These are phyloP conservation scores for Camellia lanceoleosa DNA, from an alignment of 148 eudicot genomes.

Conservation along the genomic window DNA sequence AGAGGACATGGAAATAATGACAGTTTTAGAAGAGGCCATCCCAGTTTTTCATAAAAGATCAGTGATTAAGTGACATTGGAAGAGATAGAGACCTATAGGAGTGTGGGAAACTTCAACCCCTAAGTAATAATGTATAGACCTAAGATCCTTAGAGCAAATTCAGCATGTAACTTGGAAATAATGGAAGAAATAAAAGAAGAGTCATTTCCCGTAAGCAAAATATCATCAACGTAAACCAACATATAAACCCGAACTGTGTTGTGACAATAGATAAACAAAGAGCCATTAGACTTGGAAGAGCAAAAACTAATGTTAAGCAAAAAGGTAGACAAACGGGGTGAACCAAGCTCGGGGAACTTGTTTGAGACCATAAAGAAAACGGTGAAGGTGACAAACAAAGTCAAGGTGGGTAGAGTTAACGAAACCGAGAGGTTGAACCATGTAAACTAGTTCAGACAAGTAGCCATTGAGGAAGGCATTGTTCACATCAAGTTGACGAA, in stretches of 20 bases:
- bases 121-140: neutral
- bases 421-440: constrained; percentile 10
- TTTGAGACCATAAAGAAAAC: neutral
- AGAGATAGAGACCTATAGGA: neutral
- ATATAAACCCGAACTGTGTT: neutral
- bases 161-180: neutral
- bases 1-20: neutral
- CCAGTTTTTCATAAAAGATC: neutral
- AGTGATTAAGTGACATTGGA: neutral
- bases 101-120: neutral
- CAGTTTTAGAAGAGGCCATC: neutral
- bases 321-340: neutral
- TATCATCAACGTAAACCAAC: neutral
- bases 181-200: neutral
- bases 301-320: neutral
- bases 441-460: neutral
- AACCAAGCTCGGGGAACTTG: constrained; percentile 9
- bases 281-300: neutral
- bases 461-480: constrained; percentile 16
- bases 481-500: constrained; percentile 8
- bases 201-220: neutral
- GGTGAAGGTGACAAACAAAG: neutral
- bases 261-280: neutral
- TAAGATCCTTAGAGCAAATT: constrained; percentile 7
- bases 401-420: neutral